Base-by-base conservation (phyloP, 495 filamentous ascomycete species). In the Neurospora sp. region DNA sequence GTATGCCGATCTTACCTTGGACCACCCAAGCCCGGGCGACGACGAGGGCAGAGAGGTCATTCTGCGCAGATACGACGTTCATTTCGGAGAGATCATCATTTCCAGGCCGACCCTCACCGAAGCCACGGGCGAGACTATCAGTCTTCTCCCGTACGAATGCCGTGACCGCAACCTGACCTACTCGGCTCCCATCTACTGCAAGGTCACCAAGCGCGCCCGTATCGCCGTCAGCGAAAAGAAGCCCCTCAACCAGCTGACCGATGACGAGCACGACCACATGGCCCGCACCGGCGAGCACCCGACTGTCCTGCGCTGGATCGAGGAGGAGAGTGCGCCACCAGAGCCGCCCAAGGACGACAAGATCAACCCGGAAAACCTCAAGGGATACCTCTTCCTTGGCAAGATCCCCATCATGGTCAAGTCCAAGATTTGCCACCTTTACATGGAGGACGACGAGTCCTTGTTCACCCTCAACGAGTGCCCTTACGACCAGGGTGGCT, bases 331-430 rank as follows among this genome's bases (percentile, higher is more conserved):
- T 59, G 78, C 82, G 37, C 70, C 84, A 70, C 75, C 71, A 41
- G 73, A 81, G 68, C 53, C 53, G 8, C 53, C 53, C 53, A 66
- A 66, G 53, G 53, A 66, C 22, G 53, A 66, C 27, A 66, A 66
- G 27, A 37, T 35, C 14, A 66, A 66, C 53, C 12, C 53, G 22
- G 74, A 85, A 75, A 73, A 82, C 73, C 69, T 76, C 74, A 82
- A 86, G 48, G 80, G 84, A 39, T 78, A 78, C 66, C 89, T 94
- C 39, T 97, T 93, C 82, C 91, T 98, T 72, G 96, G 96, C 72
- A 97, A 96, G 82, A 87, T 99, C 72, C 96, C 96, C 0, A 93
- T 98, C 76, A 99, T 99, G 96, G 87, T 98, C 71, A 97, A 97
- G 83, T 96, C 93, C 3, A 92, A 94, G 78, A 93, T 94, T 75